These are phyloP conservation scores for Tricholoma saponaceum DNA, from an alignment of 768 basidiomycete species.

Conservation along the genomic window DNA sequence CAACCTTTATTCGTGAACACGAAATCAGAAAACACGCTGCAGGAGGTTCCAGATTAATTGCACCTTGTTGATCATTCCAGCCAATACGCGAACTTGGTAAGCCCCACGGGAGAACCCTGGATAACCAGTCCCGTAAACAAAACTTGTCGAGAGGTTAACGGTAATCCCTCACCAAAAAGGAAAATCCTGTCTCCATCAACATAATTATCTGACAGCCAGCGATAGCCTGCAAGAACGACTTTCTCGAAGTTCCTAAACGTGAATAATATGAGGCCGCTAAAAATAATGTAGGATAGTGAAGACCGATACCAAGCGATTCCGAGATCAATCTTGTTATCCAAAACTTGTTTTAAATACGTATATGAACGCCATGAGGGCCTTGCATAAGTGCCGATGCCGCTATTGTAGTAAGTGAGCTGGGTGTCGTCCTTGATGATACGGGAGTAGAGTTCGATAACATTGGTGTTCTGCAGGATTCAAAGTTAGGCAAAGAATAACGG, in stretches of 20 bases:
- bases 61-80: constrained; percentile 39
- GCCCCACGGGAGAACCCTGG: constrained; percentile 43
- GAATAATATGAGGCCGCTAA: background rate
- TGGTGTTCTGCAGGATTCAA: constrained; percentile 1
- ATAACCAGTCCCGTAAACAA: background rate
- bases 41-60: background rate
- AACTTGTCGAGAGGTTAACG: background rate
- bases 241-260: constrained; percentile 31
- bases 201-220: constrained; percentile 39
- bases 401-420: constrained; percentile 15
- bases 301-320: constrained; percentile 14
- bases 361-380: constrained; percentile 10
- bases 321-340: constrained; percentile 9
- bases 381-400: constrained; percentile 17
- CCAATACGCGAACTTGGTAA: constrained; percentile 39
- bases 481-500: background rate
- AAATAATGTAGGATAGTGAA: background rate
- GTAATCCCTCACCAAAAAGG: constrained; percentile 27
- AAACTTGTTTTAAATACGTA: constrained; percentile 4
- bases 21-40: background rate
- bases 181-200: constrained; percentile 31
- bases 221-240: constrained; percentile 31
- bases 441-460: constrained; percentile 5
- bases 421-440: constrained; percentile 1
- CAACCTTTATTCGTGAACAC: background rate